Base-by-base conservation (phyloP, 2,329 filamentous ascomycete genomes). In the Neonectria neomacrospora region DNA sequence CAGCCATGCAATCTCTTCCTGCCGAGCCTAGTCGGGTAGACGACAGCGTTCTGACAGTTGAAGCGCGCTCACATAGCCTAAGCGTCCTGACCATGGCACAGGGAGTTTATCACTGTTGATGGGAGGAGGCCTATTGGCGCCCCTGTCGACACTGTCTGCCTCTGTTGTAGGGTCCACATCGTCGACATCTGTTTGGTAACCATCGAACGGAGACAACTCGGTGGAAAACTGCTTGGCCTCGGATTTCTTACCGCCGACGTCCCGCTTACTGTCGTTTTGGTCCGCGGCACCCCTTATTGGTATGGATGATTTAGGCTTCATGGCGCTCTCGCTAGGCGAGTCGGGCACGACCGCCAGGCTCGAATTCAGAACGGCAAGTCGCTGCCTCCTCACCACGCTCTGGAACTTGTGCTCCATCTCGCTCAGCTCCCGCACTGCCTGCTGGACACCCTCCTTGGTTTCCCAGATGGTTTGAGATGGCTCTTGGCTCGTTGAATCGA, bases 81-180 rank as follows among this genome's bases (percentile, higher is more conserved):
- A 76, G 28, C 94, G 86, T 1, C 95, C 95, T 79, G 90, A 93
- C 94, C 94, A 97, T 0, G 94, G 95, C 22, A 97, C 78, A 23
- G 95, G 95, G 20, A 97, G 82, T 72, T 90, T 92, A 67, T 87
- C 87, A 74, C 93, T 97, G 73, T 97, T 91, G 16, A 97, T 88
- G 0, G 94, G 88, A 7, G 93, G 93, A 12, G 90, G 86, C 58
- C 93, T 83, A 52, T 70, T 76, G 3, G 81, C 79, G 1, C 78
- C 80, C n/a, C 80, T 75, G 11, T 81, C 77, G 0, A 70, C 62
- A 1, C 55, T 54, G 1, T 76, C 75, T 0, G 72, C 72, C 5
- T 67, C 64, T 5, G 47, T 59, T 14, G 64, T 64, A 18, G 66
- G 69, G 7, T 64, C 52, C 5, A 74, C 30, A 47, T 75, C 71